These are phyloP conservation scores for Backusella parvicylindrica DNA, from an alignment of 192 early-diverging fungal genomes.

Conservation along the genomic window DNA sequence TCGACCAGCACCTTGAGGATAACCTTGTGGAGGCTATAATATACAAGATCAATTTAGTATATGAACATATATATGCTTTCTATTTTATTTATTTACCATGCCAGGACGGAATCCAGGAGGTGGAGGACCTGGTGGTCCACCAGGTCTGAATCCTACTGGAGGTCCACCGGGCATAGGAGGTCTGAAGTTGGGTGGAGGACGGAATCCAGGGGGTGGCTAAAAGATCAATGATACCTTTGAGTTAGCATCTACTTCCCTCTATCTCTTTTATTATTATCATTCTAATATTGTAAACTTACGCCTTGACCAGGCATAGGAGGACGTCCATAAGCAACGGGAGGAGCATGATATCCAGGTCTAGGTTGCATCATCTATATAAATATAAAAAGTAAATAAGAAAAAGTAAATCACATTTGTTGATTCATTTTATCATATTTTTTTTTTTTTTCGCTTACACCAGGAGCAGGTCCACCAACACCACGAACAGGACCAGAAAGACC, in stretches of 20 bases:
- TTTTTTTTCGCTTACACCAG: constrained; percentile 39
- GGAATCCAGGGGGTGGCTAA: constrained; percentile 61
- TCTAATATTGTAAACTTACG: constrained; percentile 27
- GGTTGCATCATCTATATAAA: constrained; percentile 75
- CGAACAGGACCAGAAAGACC: constrained; percentile 89
- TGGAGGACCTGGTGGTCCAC: constrained; percentile 45
- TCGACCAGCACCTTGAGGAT: constrained; percentile 31
- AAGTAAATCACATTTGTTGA: not conserved
- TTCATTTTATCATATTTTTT: not conserved
- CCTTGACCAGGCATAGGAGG: constrained; percentile 60
- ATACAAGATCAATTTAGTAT: not conserved
- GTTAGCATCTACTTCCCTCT: too few relatives aligned
- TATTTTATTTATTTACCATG: constrained; percentile 19
- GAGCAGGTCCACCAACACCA: constrained; percentile 92
- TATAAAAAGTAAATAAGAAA: not conserved
- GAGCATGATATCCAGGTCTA: constrained; percentile 61
- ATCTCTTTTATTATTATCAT: not conserved
- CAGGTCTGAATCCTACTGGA: constrained; percentile 60
- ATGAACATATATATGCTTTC: not conserved
- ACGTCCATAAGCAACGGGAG: constrained; percentile 75
- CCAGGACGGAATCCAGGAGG: constrained; percentile 50
- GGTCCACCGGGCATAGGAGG: constrained; percentile 51
- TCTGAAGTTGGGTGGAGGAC: constrained; percentile 56
- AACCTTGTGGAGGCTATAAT: constrained; percentile 31
- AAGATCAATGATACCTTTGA: too few relatives aligned